Percentiles rank a stretch among this genome's conserved stretches.
These are phyloP conservation scores for Colletotrichum costaricense DNA, from an alignment of 2,329 filamentous ascomycete species.

Conservation along the genomic window DNA sequence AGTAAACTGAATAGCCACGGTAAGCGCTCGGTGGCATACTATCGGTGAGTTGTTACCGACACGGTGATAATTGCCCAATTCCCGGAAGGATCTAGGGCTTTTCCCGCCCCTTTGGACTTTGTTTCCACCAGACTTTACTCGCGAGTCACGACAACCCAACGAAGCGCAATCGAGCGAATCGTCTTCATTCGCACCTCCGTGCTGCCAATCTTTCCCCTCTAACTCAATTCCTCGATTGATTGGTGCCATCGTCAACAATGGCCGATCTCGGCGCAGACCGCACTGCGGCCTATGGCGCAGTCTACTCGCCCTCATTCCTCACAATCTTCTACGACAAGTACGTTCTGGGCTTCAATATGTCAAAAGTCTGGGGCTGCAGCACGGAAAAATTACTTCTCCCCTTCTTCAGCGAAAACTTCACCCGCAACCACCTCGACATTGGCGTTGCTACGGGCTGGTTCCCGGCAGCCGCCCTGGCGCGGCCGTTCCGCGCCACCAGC, in stretches of 20 bases:
- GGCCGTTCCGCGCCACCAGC: slow-evolving; percentile 32
- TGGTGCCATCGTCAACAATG: not conserved
- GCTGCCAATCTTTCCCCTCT: not conserved
- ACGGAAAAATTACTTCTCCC: slow-evolving; percentile 44
- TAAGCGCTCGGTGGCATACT: not conserved
- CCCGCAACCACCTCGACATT: slow-evolving; percentile 50
- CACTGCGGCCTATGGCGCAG: slow-evolving; percentile 18
- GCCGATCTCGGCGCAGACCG: slow-evolving; percentile 8
- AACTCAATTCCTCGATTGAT: not conserved
- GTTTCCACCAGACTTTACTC: not conserved
- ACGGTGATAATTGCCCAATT: not conserved
- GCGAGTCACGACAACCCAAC: no score
- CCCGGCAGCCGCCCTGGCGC: slow-evolving; percentile 42
- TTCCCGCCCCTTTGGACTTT: not conserved
- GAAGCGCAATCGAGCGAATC: not conserved
- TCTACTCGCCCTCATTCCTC: slow-evolving; percentile 30
- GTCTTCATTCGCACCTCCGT: not conserved
- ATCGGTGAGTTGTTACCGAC: not conserved
- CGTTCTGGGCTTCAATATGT: slow-evolving; percentile 49
- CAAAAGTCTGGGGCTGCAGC: slow-evolving; percentile 50
- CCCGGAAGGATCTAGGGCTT: not conserved
- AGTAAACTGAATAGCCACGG: no score
- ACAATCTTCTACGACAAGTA: slow-evolving; percentile 44
- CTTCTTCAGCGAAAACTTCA: slow-evolving; percentile 48
- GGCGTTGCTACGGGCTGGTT: slow-evolving; percentile 55